Evolutionary conservation across 805 yeast genomes (phyloP).

Genomic region (Isabelozyma pseudorhagii): DNA sequence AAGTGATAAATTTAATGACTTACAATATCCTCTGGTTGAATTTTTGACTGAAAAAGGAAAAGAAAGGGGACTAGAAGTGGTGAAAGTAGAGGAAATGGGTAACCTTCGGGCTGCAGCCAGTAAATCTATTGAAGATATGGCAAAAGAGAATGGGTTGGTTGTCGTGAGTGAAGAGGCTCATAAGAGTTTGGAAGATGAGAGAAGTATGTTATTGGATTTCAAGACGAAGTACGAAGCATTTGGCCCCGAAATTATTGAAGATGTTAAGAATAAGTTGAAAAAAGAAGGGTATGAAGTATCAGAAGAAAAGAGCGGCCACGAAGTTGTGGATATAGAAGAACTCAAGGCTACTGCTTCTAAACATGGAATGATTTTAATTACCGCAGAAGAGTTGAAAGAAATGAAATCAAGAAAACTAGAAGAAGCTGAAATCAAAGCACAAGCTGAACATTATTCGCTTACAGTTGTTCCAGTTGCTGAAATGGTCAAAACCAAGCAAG

Average conservation of each 20-base stretch:
- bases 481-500: conserved; percentile 18
- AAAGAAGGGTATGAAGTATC: conserved; percentile 5
- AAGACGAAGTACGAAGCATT: background rate
- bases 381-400: conserved; percentile 14
- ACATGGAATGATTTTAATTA: conserved; percentile 21
- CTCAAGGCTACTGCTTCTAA: conserved; percentile 20
- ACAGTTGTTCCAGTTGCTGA: conserved; percentile 27
- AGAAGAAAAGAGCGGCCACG: background rate
- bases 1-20: conserved; percentile 5
- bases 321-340: conserved; percentile 19
- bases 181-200: conserved; percentile 5
- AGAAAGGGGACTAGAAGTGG: conserved; percentile 9
- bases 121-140: conserved; percentile 16
- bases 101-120: conserved; percentile 3
- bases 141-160: conserved; percentile 11
- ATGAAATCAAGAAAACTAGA: conserved; percentile 9
- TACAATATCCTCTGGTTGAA: conserved; percentile 7
- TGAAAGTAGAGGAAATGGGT: conserved; percentile 4
- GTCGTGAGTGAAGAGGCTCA: conserved; percentile 13
- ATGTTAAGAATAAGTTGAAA: conserved; percentile 3
- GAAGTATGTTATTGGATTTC: background rate
- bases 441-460: conserved; percentile 16
- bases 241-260: background rate
- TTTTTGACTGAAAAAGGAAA: conserved; percentile 13
- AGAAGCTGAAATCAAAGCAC: conserved; percentile 12